Evolutionary conservation across 495 filamentous ascomycete genomes (phyloP), one percentile per base, ranked within the genome.

Genomic region (Xylaria flabelliformis): DNA sequence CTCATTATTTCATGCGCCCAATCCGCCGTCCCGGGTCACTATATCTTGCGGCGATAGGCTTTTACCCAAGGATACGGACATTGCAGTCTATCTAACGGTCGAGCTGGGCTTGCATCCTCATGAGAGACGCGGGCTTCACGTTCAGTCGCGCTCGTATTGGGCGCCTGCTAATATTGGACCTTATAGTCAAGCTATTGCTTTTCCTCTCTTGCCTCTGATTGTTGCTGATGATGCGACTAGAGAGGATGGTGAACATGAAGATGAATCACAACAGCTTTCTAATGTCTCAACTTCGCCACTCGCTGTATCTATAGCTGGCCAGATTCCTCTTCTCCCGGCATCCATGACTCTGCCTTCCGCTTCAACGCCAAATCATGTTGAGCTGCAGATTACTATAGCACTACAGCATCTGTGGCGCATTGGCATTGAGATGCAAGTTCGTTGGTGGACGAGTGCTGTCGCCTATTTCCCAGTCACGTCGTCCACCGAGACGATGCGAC

Each of bases 151-250:
- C 34, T 96, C 93, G 4, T 98, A 98, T 85, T 99, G 96, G 96
- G 97, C 96, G 1, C 96, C 96, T 0, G 95, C 97, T 9, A 98
- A 98, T 74, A 99, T 99, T 66, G 96, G 96, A 0, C 96, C 97
- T 0, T 99, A 99, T 79, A 97, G 94, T 15, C 96, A 99, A 82
- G 94, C 96, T 0, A 90, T 96, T 59, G 84, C 89, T 21, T 79
- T 90, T 24, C 89, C 89, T 41, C 70, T 88, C 10, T 73, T 70
- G 65, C 69, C 41, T 70, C 69, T 56, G 4, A 32, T 39, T 72
- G 41, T 53, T 24, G 64, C 50, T 62, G 48, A 63, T 48, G 17
- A 19, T 32, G 50, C 46, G 68, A 58, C 21, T 17, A 24, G 26
- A 42, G 55, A 67, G 4, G 59, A 64, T 29, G 36, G 2, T 34